Evolutionary conservation across 2,329 filamentous ascomycete species (phyloP), one percentile per base, ranked within the genome.

Genomic region (Phaeosphaeria sp.): DNA sequence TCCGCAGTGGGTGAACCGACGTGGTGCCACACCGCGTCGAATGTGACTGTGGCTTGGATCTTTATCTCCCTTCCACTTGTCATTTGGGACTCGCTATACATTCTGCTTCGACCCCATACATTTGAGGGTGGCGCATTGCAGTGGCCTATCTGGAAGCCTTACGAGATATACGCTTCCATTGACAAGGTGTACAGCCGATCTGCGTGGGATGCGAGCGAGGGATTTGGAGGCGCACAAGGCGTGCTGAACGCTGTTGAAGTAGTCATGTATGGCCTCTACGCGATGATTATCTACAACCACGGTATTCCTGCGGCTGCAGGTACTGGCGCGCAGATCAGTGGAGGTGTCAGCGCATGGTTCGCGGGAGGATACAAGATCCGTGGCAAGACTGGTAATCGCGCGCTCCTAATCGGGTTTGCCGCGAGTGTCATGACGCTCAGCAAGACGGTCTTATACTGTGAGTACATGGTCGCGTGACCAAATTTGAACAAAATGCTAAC

Each of bases 101-200:
- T 96, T 41, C 81, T 96, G 47, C 80, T 91, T 53, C 90, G 93
- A 20, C 93, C 93, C 27, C 86, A 89, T 76, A 90, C 88, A 56
- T 95, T 97, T 90, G 87, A 89, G 0, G 91, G 91, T 65, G 92
- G 92, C 17, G 78, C 77, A 47, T 80, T 90, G 52, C 91, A 96
- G 79, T 83, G 80, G 66, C 90, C 90, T 1, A 68, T 96, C 43
- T 97, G 87, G 85, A 80, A 79, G 27, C 92, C 91, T 0, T 97
- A 97, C 79, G 86, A 85, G 70, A 85, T 96, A 1, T 96, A 97
- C 79, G 91, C 89, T 56, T 80, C 83, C 50, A 82, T 96, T 64
- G 93, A 97, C 78, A 83, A 93, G 75, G 83, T 94, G 30, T 97
- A 97, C 79, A 92, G 92, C 42, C 89, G 85, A 81, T 88, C 89